These are phyloP conservation scores for Earliella scabrosa DNA, from an alignment of 1,284 basidiomycete genomes.

Conservation along the genomic window DNA sequence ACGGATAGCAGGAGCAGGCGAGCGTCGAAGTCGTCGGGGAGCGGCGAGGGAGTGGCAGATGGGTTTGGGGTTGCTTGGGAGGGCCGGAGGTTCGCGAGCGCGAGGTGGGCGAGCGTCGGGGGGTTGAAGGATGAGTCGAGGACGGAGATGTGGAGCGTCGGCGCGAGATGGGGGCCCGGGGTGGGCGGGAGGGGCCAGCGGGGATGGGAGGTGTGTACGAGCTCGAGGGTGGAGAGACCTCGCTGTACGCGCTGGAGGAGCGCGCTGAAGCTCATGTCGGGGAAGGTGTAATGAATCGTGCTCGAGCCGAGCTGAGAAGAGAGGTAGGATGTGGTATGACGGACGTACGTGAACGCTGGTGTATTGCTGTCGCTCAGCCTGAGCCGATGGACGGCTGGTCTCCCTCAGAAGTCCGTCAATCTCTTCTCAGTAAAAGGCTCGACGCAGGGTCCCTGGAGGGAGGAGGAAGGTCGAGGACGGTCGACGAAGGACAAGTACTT, in stretches of 20 bases:
- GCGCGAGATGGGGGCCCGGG: conserved; percentile 6
- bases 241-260: conserved; percentile 46
- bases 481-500: too few species aligned
- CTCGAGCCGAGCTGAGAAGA: too few species aligned
- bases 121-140: conserved; percentile 97
- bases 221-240: conserved; percentile 51
- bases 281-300: not conserved
- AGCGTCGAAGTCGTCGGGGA: conserved; percentile 62
- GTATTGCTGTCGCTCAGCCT: too few species aligned
- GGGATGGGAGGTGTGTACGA: conserved; percentile 57
- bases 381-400: too few species aligned
- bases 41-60: not conserved
- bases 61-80: conserved; percentile 31
- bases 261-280: conserved; percentile 28
- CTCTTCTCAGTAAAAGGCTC: too few species aligned
- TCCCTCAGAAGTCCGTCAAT: too few species aligned
- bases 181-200: conserved; percentile 52
- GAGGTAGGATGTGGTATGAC: too few species aligned
- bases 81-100: conserved; percentile 61
- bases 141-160: conserved; percentile 57
- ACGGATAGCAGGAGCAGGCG: conserved; percentile 85
- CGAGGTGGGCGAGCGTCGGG: conserved; percentile 86
- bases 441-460: too few species aligned
- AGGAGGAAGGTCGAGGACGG: too few species aligned
- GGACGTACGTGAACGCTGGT: too few species aligned